Evolutionary conservation across 176 grass and related monocot genomes (phyloP).

Genomic region (Oryza glaberrima): DNA sequence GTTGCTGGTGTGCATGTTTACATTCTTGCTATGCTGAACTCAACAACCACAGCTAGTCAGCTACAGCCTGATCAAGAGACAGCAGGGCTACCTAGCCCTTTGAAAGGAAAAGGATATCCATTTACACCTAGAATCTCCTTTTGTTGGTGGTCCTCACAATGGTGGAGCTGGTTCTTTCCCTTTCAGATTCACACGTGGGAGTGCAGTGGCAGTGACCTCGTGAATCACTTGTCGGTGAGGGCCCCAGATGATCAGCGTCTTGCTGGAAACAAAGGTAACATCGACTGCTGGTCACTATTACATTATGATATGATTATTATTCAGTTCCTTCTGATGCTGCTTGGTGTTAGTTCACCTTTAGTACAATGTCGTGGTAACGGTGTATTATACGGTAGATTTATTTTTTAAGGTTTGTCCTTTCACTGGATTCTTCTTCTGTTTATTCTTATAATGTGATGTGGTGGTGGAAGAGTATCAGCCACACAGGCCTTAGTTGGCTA

Average conservation of each 20-base stretch:
- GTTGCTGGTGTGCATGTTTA: conserved; percentile 4
- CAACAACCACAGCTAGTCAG: conserved; percentile 2
- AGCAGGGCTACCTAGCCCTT: conserved; percentile 24
- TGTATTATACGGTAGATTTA: background rate
- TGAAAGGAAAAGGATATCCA: conserved; percentile 49
- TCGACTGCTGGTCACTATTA: background rate
- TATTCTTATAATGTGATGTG: background rate
- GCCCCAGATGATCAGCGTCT: conserved; percentile 7
- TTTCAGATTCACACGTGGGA: conserved; percentile 48
- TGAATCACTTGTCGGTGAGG: conserved; percentile 7
- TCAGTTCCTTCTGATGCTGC: background rate
- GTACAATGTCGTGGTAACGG: background rate
- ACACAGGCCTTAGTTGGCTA: conserved; percentile 1
- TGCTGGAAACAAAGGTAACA: background rate
- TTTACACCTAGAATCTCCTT: conserved; percentile 26
- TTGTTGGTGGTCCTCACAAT: conserved; percentile 31
- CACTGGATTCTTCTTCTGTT: conserved; percentile 28
- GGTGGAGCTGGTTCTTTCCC: conserved; percentile 48
- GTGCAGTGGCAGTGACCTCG: background rate
- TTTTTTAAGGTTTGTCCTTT: conserved; percentile 5
- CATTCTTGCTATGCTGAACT: background rate
- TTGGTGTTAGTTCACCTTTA: background rate
- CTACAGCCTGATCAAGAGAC: conserved; percentile 31
- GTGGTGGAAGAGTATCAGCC: conserved; percentile 19
- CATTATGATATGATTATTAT: background rate